A percentile compares a stretch with the other conserved stretches of the same genome.
Evolutionary conservation across 768 basidiomycete genomes (phyloP).

Genomic region (Mycena alexandri): DNA sequence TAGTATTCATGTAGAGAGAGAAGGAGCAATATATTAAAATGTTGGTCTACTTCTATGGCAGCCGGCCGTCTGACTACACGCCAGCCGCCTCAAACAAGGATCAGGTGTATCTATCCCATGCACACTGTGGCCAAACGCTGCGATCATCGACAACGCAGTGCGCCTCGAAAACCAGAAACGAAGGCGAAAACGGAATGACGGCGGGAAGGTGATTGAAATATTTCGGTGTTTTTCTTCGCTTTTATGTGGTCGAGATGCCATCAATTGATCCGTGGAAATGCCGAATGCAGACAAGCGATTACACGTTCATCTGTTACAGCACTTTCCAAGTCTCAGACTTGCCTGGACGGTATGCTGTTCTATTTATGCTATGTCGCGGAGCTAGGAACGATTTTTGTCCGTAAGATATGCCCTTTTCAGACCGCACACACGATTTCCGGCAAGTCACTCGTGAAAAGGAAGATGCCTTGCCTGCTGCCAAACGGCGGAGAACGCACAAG

Average conservation of each 20-base stretch:
- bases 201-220: conserved; percentile 30
- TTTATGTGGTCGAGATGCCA: too few relatives aligned
- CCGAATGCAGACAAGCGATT: too few relatives aligned
- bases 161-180: neutral
- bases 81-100: conserved; percentile 85
- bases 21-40: conserved; percentile 36
- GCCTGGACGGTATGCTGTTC: neutral
- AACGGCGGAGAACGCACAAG: conserved; percentile 62
- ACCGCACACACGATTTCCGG: conserved; percentile 76
- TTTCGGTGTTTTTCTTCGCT: too few relatives aligned
- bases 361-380: neutral
- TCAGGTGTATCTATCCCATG: conserved; percentile 37
- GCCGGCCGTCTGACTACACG: conserved; percentile 61
- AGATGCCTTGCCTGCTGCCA: conserved; percentile 55
- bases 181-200: conserved; percentile 39
- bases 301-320: too few relatives aligned
- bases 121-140: neutral
- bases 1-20: conserved; percentile 47
- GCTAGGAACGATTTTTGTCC: conserved; percentile 5
- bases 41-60: conserved; percentile 70
- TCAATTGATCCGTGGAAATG: too few relatives aligned
- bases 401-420: conserved; percentile 63
- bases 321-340: too few relatives aligned
- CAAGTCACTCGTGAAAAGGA: conserved; percentile 63
- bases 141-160: neutral